Evolutionary conservation across 169 alveolate genomes (phyloP).

Genomic region (Plasmodium ovale): DNA sequence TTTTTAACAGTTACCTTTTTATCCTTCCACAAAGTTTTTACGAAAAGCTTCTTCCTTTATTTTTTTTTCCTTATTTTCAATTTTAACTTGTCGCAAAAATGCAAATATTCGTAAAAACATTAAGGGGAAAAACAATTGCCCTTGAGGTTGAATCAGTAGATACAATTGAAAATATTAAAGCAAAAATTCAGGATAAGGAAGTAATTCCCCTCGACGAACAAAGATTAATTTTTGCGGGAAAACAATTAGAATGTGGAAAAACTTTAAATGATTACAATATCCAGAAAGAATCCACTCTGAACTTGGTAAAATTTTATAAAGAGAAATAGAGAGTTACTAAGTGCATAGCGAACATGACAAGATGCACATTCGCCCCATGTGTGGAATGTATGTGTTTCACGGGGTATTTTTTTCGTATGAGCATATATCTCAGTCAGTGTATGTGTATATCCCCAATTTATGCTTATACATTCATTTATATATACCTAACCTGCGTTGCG

Average conservation of each 20-base stretch:
- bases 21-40: too few relatives aligned
- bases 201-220: slow-evolving; percentile 99
- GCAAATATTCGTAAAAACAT: slow-evolving; percentile 97
- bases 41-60: too few relatives aligned
- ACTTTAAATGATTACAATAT: slow-evolving; percentile 99
- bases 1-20: too few relatives aligned
- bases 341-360: too few relatives aligned
- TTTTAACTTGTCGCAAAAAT: slow-evolving; percentile 72
- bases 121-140: slow-evolving; percentile 96
- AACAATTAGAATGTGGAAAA: slow-evolving; percentile 98
- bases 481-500: too few relatives aligned
- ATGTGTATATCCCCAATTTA: too few relatives aligned
- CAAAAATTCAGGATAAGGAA: slow-evolving; percentile 97
- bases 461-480: too few relatives aligned
- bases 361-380: too few relatives aligned
- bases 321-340: too few relatives aligned
- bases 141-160: slow-evolving; percentile 97
- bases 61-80: neutral
- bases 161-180: slow-evolving; percentile 97
- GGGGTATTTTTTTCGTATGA: too few relatives aligned
- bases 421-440: too few relatives aligned
- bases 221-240: slow-evolving; percentile 99
- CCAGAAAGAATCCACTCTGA: slow-evolving; percentile 98
- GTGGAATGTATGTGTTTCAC: too few relatives aligned
- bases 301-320: slow-evolving; percentile 92